phyloP scores from a whole-genome alignment of 352 stramenopile genomes.

The Globisporangium camurandrum region DNA sequence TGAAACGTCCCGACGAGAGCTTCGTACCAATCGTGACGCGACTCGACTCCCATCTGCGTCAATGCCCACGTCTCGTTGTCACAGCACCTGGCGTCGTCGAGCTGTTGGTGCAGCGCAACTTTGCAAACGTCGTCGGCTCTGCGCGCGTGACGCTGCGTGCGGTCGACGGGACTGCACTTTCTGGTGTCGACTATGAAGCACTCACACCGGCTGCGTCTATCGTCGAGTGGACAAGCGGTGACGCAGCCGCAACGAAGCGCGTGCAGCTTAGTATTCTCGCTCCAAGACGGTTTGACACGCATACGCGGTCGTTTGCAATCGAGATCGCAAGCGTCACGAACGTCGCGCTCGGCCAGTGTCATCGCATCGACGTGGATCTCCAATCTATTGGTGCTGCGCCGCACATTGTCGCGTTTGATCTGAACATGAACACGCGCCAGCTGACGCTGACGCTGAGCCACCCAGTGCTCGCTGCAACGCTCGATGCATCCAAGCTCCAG shows the following conservation, averaged over 20 bases:
- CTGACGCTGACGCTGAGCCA: slow-evolving; percentile 29
- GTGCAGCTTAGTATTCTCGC: slow-evolving; percentile 33
- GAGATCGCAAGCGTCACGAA: slow-evolving; percentile 36
- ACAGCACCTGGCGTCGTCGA: slow-evolving; percentile 24
- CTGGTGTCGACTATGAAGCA: slow-evolving; percentile 41
- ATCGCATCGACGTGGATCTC: slow-evolving; percentile 28
- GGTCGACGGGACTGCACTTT: slow-evolving; percentile 36
- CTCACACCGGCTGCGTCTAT: slow-evolving; percentile 11
- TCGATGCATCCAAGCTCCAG: slow-evolving; percentile 36
- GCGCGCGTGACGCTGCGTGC: slow-evolving; percentile 29
- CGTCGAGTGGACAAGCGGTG: slow-evolving; percentile 24
- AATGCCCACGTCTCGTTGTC: slow-evolving; percentile 37
- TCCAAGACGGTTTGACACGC: slow-evolving; percentile 27
- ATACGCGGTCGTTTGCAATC: slow-evolving; percentile 34
- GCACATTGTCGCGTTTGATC: slow-evolving; percentile 31
- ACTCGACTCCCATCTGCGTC: slow-evolving; percentile 39
- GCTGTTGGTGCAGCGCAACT: slow-evolving; percentile 45
- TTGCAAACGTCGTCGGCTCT: slow-evolving; percentile 19
- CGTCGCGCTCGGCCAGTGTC: slow-evolving; percentile 39
- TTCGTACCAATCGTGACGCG: slow-evolving; percentile 44
- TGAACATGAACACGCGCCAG: slow-evolving; percentile 37
- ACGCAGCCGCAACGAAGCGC: slow-evolving; percentile 27
- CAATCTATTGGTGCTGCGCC: slow-evolving; percentile 23
- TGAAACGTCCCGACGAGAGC: slow-evolving; percentile 29
- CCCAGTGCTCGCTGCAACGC: slow-evolving; percentile 27